Base-by-base conservation (phyloP, 2,329 filamentous ascomycete species). In the Fusarium agapanthi region DNA sequence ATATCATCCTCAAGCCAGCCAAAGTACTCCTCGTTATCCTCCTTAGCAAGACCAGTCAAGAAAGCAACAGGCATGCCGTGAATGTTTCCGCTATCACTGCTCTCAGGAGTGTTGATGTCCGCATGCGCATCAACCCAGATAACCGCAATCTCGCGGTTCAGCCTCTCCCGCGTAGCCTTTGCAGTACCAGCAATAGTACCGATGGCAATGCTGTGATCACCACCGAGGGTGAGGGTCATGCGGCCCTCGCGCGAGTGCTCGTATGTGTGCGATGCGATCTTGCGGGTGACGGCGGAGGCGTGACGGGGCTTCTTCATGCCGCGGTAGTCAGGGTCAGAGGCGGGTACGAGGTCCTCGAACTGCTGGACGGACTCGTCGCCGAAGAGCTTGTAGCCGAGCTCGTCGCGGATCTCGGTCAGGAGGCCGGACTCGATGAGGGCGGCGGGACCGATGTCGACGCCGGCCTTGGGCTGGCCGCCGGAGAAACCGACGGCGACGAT, bases 91-190 rank as follows among this genome's bases (percentile, higher is more conserved):
- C 93, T 96, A 45, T 88, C 93, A 74, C 92, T 95, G 53, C 90
- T 92, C 88, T 98, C 95, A 59, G 95, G 96, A 3, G 93, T 95
- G 85, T 99, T 99, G 86, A 99, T 98, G 83, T 99, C 96, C 61
- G 95, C 92, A 83, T 99, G 96, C 32, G 96, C 96, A 83, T 99
- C 96, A 37, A 99, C 96, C 96, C 96, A 99, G 81, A 99, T 97
- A 65, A 99, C 94, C 18, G 95, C 96, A 71, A 98, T 91, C 77
- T 98, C 95, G 62, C 92, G 88, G 48, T 86, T 90, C 66, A 97
- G 85, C 24, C 95, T 86, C 87, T 99, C 95, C 65, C 93, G 90
- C 44, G 94, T 91, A 0, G 95, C 96, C 84, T 92, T 93, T 40
- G 95, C 93, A 3, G 92, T 94, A 44, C 96, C 96, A 34, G 92